Percentiles rank a stretch among this genome's conserved stretches.
phyloP scores from a whole-genome alignment of 306 rosid species.

The Adenanthera pavonina region DNA sequence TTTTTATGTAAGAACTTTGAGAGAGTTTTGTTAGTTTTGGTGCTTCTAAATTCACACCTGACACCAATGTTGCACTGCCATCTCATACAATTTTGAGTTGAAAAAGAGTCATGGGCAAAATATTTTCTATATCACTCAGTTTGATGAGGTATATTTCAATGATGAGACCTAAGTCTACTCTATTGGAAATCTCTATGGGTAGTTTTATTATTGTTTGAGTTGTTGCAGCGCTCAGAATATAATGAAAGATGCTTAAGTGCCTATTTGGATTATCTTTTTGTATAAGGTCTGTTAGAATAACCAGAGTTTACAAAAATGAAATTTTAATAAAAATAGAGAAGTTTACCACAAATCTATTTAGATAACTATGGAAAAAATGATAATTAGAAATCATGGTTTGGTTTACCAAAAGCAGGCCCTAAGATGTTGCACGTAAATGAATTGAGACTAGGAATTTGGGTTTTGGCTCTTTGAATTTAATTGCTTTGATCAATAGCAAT shows the following conservation, averaged over 20 bases:
- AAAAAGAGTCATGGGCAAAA: background rate
- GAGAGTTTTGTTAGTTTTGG: background rate
- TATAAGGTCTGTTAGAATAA: too few relatives aligned
- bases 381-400: too few relatives aligned
- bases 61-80: background rate
- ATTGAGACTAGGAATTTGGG: constrained; percentile 25
- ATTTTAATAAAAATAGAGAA: too few relatives aligned
- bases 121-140: background rate
- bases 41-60: background rate
- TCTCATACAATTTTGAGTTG: background rate
- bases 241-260: background rate
- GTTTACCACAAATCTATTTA: too few relatives aligned
- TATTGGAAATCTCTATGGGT: background rate
- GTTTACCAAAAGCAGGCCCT: too few relatives aligned
- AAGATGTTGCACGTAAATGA: background rate
- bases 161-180: background rate
- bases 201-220: constrained; percentile 27
- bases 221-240: constrained; percentile 1
- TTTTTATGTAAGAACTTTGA: constrained; percentile 22
- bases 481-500: constrained; percentile 21
- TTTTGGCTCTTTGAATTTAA: constrained; percentile 26
- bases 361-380: too few relatives aligned
- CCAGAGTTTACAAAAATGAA: too few relatives aligned
- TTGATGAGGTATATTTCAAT: background rate
- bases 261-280: too few relatives aligned